A percentile compares a stretch with the other conserved stretches of the same genome.
Conservation (phyloP, 345 rosid species). For the Rhizophora mangle region DNA sequence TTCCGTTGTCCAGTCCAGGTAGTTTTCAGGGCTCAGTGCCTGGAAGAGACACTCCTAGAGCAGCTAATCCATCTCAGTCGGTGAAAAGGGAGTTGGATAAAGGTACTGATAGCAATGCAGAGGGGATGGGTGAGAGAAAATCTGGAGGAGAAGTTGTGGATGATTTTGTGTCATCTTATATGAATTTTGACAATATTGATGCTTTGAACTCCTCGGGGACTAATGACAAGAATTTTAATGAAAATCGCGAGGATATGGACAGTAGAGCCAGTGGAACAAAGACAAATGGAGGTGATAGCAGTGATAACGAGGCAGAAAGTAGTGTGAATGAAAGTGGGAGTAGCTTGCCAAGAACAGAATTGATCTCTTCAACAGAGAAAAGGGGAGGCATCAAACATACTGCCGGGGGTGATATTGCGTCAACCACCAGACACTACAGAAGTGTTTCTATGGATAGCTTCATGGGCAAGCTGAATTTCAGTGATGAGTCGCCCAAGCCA, state of each 20-base stretch:
- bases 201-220: slow-evolving; percentile 73
- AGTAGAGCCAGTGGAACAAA: slow-evolving; percentile 91
- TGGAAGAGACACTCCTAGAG: slow-evolving; percentile 39
- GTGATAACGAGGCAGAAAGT: slow-evolving; percentile 94
- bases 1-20: slow-evolving; percentile 46
- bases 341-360: slow-evolving; percentile 37
- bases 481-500: slow-evolving; percentile 68
- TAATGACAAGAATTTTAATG: slow-evolving; percentile 63
- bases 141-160: slow-evolving; percentile 77
- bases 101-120: slow-evolving; percentile 40
- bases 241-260: slow-evolving; percentile 79
- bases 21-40: slow-evolving; percentile 46
- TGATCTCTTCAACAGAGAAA: slow-evolving; percentile 48
- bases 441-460: slow-evolving; percentile 96
- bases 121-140: slow-evolving; percentile 77
- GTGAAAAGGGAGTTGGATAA: slow-evolving; percentile 64
- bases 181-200: slow-evolving; percentile 90
- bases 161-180: slow-evolving; percentile 86
- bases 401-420: slow-evolving; percentile 72
- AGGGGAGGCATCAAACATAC: slow-evolving; percentile 75
- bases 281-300: slow-evolving; percentile 78
- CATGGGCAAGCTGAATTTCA: slow-evolving; percentile 72
- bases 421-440: slow-evolving; percentile 68
- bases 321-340: slow-evolving; percentile 68
- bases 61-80: slow-evolving; percentile 39